Conservation (phyloP, 805 yeast species). For the Lipomyces japonicus region DNA sequence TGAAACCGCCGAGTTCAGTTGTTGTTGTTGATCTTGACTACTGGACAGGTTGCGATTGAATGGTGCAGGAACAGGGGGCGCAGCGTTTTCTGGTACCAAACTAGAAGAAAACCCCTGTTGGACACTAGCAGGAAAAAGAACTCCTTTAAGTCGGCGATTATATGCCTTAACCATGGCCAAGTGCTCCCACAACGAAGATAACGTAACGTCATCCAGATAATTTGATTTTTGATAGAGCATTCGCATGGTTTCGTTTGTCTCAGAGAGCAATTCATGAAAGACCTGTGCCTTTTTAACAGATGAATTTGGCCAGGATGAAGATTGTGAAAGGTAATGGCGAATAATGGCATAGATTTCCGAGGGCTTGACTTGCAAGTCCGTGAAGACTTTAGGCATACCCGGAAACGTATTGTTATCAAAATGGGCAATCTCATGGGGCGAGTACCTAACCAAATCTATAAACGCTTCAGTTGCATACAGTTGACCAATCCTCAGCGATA, state of each 20-base stretch:
- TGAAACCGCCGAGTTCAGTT: too few relatives aligned
- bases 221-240: constrained; percentile 16
- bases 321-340: constrained; percentile 11
- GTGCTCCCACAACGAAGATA: constrained; percentile 21
- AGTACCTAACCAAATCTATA: constrained; percentile 16
- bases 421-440: constrained; percentile 9
- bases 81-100: too few relatives aligned
- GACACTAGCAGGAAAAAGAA: constrained; percentile 6
- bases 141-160: constrained; percentile 15
- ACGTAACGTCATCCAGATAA: constrained; percentile 15
- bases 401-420: constrained; percentile 1
- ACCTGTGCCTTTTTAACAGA: constrained; percentile 11
- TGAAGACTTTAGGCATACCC: constrained; percentile 13
- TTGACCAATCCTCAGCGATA: constrained; percentile 15
- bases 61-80: too few relatives aligned
- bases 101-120: too few relatives aligned
- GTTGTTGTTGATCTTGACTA: too few relatives aligned
- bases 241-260: constrained; percentile 8
- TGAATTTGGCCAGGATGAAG: constrained; percentile 15
- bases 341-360: constrained; percentile 9
- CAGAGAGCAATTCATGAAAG: constrained; percentile 21
- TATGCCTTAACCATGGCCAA: constrained; percentile 16
- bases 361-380: constrained; percentile 11
- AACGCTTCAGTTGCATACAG: constrained; percentile 19
- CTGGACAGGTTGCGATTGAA: too few relatives aligned